Evolutionary conservation across 164 flowering plant genomes (phyloP).

Genomic region (Aristolochia californica): DNA sequence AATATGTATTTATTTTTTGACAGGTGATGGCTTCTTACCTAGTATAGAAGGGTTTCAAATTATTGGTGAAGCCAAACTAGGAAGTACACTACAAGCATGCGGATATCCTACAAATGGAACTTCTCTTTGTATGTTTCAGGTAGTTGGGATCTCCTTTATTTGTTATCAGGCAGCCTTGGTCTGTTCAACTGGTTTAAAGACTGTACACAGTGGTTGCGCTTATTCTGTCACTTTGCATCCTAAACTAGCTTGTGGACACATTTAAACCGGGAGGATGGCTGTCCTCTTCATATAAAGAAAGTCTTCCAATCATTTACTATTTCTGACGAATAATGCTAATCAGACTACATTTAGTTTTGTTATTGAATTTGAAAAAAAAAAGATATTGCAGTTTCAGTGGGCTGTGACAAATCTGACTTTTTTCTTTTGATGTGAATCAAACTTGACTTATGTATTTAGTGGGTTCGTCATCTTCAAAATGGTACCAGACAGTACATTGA

Average conservation of each 20-base stretch:
- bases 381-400: no score
- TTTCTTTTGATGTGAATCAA: conserved; percentile 3
- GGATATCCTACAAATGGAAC: conserved; percentile 85
- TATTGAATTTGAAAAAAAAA: no score
- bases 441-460: conserved; percentile 31
- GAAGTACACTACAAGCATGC: conserved; percentile 71
- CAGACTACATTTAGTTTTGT: no score
- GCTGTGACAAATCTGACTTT: not conserved
- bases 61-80: conserved; percentile 78
- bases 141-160: conserved; percentile 9
- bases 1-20: not conserved
- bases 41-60: conserved; percentile 88
- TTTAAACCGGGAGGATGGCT: not conserved
- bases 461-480: conserved; percentile 94
- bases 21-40: conserved; percentile 42
- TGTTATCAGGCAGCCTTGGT: no score
- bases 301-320: no score
- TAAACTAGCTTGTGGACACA: no score
- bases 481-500: conserved; percentile 88
- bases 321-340: no score
- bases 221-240: not conserved
- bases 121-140: conserved; percentile 95
- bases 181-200: no score
- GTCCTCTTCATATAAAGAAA: not conserved
- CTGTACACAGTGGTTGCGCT: not conserved